Percentiles rank a stretch among this genome's conserved stretches.
Evolutionary conservation across 768 basidiomycete species (phyloP).

Genomic region (Mycena maculata): DNA sequence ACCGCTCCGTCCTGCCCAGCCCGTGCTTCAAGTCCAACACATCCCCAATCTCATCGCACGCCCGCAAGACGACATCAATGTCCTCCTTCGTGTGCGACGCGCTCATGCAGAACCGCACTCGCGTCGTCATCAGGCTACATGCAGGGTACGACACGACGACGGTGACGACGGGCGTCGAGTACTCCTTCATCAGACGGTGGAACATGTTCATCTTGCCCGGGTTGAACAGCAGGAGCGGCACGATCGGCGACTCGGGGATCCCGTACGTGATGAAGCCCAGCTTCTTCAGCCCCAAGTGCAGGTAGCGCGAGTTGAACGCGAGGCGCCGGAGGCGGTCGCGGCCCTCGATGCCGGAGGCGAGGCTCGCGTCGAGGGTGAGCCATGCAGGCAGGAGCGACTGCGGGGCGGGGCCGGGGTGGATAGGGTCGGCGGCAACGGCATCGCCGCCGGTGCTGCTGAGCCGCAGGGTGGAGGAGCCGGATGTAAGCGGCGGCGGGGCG

Average conservation of each 20-base stretch:
- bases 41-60: slow-evolving; percentile 93
- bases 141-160: slow-evolving; percentile 94
- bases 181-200: slow-evolving; percentile 87
- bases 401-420: slow-evolving; percentile 79
- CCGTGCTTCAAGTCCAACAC: slow-evolving; percentile 91
- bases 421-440: slow-evolving; percentile 40
- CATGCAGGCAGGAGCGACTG: slow-evolving; percentile 76
- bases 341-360: slow-evolving; percentile 90
- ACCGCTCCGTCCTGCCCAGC: slow-evolving; percentile 64
- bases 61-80: slow-evolving; percentile 84
- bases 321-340: slow-evolving; percentile 83
- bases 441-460: slow-evolving; percentile 40
- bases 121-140: slow-evolving; percentile 86
- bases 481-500: slow-evolving; percentile 48
- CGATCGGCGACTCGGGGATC: slow-evolving; percentile 89
- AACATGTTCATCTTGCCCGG: slow-evolving; percentile 95
- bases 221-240: slow-evolving; percentile 92
- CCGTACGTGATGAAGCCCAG: slow-evolving; percentile 98
- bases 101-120: slow-evolving; percentile 94
- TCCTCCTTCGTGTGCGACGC: slow-evolving; percentile 98
- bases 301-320: slow-evolving; percentile 96
- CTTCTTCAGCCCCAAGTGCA: slow-evolving; percentile 85
- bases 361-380: slow-evolving; percentile 76
- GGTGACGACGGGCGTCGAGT: slow-evolving; percentile 83
- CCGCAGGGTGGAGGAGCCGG: slow-evolving; percentile 49